These are phyloP conservation scores for Dichomitus squalens DNA, from an alignment of 1,284 basidiomycete genomes.

Conservation along the genomic window DNA sequence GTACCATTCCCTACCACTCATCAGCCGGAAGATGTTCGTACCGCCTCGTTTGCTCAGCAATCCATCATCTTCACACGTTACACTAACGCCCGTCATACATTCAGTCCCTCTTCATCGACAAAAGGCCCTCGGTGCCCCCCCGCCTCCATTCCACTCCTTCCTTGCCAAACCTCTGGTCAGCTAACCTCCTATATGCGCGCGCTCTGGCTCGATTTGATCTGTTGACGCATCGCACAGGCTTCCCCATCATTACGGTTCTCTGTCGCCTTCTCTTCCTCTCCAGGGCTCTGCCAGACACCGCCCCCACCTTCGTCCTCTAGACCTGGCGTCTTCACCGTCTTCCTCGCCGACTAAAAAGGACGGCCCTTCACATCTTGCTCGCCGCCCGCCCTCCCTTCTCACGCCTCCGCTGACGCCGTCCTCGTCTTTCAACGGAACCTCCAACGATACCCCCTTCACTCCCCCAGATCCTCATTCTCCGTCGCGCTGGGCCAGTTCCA, in stretches of 20 bases:
- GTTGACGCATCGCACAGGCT: conserved; percentile 12
- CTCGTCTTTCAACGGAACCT: conserved; percentile 29
- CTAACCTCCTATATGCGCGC: neutral
- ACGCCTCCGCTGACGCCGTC: conserved; percentile 37
- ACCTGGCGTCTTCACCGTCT: conserved; percentile 29
- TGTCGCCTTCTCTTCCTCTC: conserved; percentile 10
- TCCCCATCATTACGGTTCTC: conserved; percentile 17
- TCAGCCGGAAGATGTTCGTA: conserved; percentile 30
- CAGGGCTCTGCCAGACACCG: conserved; percentile 27
- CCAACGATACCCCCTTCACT: conserved; percentile 29
- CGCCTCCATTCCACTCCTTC: conserved; percentile 33
- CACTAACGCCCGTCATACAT: conserved; percentile 8
- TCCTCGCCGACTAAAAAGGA: conserved; percentile 22
- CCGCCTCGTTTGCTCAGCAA: conserved; percentile 11
- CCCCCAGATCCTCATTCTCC: conserved; percentile 26
- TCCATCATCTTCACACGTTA: conserved; percentile 18
- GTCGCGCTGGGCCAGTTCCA: conserved; percentile 21
- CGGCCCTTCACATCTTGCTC: conserved; percentile 12
- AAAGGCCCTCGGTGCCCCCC: conserved; percentile 21
- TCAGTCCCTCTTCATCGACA: conserved; percentile 11
- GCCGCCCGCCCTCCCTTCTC: conserved; percentile 20
- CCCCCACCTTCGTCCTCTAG: conserved; percentile 33
- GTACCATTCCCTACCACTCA: conserved; percentile 33
- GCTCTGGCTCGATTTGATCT: neutral
- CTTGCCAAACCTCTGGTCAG: conserved; percentile 30